Evolutionary conservation across 164 flowering plant genomes (phyloP), one percentile per base, ranked within the genome.

Genomic region (Vitis rotundifolia): DNA sequence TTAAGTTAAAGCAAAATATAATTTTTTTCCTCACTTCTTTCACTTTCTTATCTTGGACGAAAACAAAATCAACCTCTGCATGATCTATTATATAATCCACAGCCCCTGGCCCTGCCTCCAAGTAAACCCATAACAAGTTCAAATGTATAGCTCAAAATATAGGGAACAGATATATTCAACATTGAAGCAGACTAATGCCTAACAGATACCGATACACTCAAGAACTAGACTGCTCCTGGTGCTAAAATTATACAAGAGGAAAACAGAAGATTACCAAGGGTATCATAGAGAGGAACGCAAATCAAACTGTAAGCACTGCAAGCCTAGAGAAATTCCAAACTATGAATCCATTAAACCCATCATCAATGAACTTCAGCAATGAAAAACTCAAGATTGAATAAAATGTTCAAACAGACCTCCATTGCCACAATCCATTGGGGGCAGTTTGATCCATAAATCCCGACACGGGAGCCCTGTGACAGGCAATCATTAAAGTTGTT

Each of bases 261-360:
- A 0, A 52, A 54, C 68, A 61, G 68, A 65, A 64, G 48, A 49
- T 80, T 83, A 91, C 99, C 99, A 28, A 95, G 91, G 37, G 97
- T 91, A 69, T 95, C 99, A 73, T 93, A 95, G 29, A 95, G 96
- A 73, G 99, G 98, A 62, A 95, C 99, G 68, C 96, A 93, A 59
- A 95, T 76, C 59, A 92, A 78, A 78, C 94, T 86, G 73, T 90
- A 93, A 47, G 94, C 93, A 78, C 65, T 73, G 79, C 99, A 93
- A 62, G 94, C 98, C 99, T 94, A 75, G 68, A 81, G 15, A 72
- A 52, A 63, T 50, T 52, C 15, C 59, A 50, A 76, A 62, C 14
- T 28, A 59, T 37, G 15, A 1, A 19, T 29, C 44, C 49, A 44
- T 59, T 49, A 63, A 11, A 58, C 50, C 26, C 26, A 22, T 29